Conservation (phyloP, 2,329 filamentous ascomycete species). For the Blumeria hordei region DNA sequence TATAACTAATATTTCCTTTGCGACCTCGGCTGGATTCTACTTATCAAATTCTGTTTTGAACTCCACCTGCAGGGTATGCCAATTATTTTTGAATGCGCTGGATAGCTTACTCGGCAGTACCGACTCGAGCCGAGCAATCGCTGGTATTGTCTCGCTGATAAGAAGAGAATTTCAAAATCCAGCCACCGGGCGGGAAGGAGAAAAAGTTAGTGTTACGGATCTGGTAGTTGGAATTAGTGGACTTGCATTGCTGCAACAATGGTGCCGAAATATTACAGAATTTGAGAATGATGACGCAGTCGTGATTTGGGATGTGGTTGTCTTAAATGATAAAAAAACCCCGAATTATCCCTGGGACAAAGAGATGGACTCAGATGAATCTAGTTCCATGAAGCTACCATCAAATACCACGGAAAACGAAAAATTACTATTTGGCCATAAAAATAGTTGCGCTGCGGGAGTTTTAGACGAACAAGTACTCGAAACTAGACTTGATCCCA, state of each 20-base stretch:
- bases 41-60: constrained; percentile 30
- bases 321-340: constrained; percentile 31
- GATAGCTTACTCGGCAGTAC: constrained; percentile 43
- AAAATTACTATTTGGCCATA: no score
- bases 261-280: constrained; percentile 26
- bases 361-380: not conserved
- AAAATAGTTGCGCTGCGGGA: no score
- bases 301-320: constrained; percentile 41
- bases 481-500: no score
- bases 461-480: no score
- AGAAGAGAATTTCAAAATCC: constrained; percentile 40
- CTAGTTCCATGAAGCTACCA: constrained; percentile 4
- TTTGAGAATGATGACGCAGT: constrained; percentile 30
- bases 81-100: constrained; percentile 31
- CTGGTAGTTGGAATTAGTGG: constrained; percentile 35
- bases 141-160: constrained; percentile 39
- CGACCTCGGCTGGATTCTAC: constrained; percentile 34
- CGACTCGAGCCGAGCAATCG: constrained; percentile 43
- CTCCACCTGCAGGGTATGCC: constrained; percentile 29
- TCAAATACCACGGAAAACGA: not conserved
- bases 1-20: constrained; percentile 33
- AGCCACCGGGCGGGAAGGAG: constrained; percentile 31
- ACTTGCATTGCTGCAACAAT: constrained; percentile 34
- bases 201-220: constrained; percentile 34
- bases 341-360: constrained; percentile 25